Conservation (phyloP, 2,329 filamentous ascomycete species). For the Xylaria sp. region DNA sequence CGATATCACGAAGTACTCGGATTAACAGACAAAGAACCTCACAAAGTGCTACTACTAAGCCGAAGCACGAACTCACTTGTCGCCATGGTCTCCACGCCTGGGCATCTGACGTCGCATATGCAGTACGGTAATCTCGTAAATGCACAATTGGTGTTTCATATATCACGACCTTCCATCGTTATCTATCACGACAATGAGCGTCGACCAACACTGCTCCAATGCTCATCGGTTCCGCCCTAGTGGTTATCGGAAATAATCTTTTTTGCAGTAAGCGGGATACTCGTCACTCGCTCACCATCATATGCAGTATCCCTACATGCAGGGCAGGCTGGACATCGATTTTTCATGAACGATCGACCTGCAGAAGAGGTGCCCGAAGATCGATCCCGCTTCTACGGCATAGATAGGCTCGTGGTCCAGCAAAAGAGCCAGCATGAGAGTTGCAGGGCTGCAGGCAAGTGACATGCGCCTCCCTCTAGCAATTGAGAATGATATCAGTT, state of each 20-base stretch:
- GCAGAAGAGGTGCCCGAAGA: not conserved
- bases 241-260: not conserved
- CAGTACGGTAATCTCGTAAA: constrained; percentile 15
- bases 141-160: constrained; percentile 6
- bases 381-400: not conserved
- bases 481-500: not conserved
- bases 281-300: not conserved
- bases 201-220: not conserved
- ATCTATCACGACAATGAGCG: constrained; percentile 16
- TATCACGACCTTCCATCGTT: not conserved
- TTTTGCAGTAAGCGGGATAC: not conserved
- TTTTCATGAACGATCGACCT: not conserved
- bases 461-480: not conserved
- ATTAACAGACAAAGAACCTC: not conserved
- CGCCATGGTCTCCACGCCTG: constrained; percentile 7
- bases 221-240: not conserved
- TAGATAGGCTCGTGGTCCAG: not conserved
- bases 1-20: constrained; percentile 6
- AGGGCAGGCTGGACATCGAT: not conserved
- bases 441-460: not conserved
- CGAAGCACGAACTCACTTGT: constrained; percentile 4
- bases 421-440: not conserved
- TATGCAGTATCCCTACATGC: constrained; percentile 11
- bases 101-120: constrained; percentile 18
- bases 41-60: not conserved